Conservation (phyloP, 331 rosid genomes). For the Acacia concinna region DNA sequence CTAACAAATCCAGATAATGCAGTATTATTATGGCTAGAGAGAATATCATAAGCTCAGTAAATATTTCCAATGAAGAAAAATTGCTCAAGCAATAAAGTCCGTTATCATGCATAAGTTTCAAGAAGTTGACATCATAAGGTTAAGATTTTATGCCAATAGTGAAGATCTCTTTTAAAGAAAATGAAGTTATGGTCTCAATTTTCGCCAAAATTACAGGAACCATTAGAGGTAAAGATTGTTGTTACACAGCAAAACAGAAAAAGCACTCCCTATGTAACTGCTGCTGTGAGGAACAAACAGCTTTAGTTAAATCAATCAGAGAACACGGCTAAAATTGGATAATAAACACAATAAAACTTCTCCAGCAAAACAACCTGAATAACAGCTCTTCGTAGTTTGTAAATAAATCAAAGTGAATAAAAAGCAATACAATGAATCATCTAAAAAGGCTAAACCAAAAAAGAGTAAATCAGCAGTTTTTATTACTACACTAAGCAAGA, state of each 20-base stretch:
- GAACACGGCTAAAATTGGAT: background rate
- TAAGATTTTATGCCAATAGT: background rate
- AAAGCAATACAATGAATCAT: constrained; percentile 9
- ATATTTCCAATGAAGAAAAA: constrained; percentile 12
- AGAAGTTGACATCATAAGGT: constrained; percentile 24
- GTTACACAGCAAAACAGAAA: background rate
- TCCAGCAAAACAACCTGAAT: constrained; percentile 6
- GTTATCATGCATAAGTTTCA: background rate
- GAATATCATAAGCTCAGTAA: background rate
- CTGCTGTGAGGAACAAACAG: background rate
- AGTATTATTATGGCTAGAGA: constrained; percentile 13
- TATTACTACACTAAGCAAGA: constrained; percentile 5
- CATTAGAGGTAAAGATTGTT: background rate
- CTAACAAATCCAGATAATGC: constrained; percentile 39
- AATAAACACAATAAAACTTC: constrained; percentile 19
- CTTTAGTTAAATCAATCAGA: background rate
- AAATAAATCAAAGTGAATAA: background rate
- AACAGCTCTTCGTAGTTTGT: background rate
- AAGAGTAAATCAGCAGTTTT: background rate
- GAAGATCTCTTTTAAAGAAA: constrained; percentile 5
- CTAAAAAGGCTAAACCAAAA: background rate
- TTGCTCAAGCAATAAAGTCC: constrained; percentile 5
- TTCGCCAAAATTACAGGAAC: background rate
- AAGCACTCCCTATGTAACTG: background rate
- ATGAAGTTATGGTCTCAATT: background rate